Conservation (phyloP, 768 basidiomycete species). For the Hydnomerulius pinastri region DNA sequence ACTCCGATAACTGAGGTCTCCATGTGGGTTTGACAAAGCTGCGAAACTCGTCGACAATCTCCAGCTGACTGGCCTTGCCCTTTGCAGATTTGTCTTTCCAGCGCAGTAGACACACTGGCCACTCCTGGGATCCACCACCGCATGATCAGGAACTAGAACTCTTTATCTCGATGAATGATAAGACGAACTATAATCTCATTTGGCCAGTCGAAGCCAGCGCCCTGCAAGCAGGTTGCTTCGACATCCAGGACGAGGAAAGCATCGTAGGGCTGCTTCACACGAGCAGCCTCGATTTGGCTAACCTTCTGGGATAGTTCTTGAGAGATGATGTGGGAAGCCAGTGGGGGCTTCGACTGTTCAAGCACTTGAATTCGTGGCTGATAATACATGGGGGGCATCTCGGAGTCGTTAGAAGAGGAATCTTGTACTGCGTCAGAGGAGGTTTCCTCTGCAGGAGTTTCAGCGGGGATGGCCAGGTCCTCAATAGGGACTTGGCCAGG, state of each 20-base stretch:
- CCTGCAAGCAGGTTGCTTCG: slow-evolving; percentile 78
- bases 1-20: slow-evolving; percentile 76
- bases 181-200: slow-evolving; percentile 92
- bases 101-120: slow-evolving; percentile 85
- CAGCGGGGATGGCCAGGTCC: not conserved
- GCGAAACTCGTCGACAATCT: slow-evolving; percentile 80
- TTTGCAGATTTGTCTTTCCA: slow-evolving; percentile 69
- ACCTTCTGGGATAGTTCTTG: slow-evolving; percentile 1
- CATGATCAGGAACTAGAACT: slow-evolving; percentile 7
- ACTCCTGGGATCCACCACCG: slow-evolving; percentile 65
- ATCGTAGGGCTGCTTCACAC: slow-evolving; percentile 57
- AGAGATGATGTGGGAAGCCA: slow-evolving; percentile 2
- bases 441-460: not conserved
- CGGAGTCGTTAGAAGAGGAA: not conserved
- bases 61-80: slow-evolving; percentile 55
- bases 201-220: slow-evolving; percentile 74
- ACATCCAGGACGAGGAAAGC: slow-evolving; percentile 88
- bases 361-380: slow-evolving; percentile 7
- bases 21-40: slow-evolving; percentile 88
- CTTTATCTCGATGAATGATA: slow-evolving; percentile 2
- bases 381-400: slow-evolving; percentile 23
- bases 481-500: not conserved
- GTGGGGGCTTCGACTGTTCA: slow-evolving; percentile 4
- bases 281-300: slow-evolving; percentile 12
- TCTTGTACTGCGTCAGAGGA: not conserved